Conservation (phyloP, 169 alveolate species). For the Eimeria praecox region DNA sequence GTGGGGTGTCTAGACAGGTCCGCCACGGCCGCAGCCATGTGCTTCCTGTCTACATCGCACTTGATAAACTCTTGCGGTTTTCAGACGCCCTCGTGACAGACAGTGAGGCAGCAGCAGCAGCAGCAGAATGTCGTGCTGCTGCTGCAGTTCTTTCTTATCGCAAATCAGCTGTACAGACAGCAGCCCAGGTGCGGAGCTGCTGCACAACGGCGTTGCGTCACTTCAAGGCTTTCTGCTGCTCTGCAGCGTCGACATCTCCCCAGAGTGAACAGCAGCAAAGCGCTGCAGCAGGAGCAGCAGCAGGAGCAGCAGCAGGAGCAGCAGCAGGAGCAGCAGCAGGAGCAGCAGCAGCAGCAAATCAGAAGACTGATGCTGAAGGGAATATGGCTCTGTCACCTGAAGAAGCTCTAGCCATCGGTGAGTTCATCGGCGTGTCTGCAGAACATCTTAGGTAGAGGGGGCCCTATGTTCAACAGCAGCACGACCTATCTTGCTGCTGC, state of each 20-base stretch:
- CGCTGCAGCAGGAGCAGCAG: neutral
- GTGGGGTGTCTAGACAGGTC: neutral
- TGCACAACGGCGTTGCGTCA: neutral
- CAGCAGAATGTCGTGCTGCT: slow-evolving; percentile 4
- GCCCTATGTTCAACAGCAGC: neutral
- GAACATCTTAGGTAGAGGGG: neutral
- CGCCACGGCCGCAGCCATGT: neutral
- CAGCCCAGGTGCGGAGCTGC: slow-evolving; percentile 8
- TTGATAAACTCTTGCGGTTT: slow-evolving; percentile 4
- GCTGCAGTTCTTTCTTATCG: neutral
- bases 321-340: neutral
- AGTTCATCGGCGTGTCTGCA: neutral
- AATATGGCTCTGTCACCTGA: slow-evolving; percentile 3
- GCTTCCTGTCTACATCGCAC: neutral
- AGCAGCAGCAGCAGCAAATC: neutral
- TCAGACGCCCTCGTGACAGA: neutral
- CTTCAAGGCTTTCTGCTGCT: neutral
- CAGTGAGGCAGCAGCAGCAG: slow-evolving; percentile 16
- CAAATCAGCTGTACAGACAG: slow-evolving; percentile 50
- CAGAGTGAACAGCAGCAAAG: neutral
- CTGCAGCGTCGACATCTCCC: neutral
- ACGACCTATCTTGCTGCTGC: too few species aligned
- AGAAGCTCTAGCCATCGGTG: slow-evolving; percentile 72
- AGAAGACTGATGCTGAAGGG: neutral
- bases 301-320: neutral